Evolutionary conservation across 2,329 filamentous ascomycete species (phyloP), one percentile per base, ranked within the genome.

Genomic region (Epichloe sibirici): DNA sequence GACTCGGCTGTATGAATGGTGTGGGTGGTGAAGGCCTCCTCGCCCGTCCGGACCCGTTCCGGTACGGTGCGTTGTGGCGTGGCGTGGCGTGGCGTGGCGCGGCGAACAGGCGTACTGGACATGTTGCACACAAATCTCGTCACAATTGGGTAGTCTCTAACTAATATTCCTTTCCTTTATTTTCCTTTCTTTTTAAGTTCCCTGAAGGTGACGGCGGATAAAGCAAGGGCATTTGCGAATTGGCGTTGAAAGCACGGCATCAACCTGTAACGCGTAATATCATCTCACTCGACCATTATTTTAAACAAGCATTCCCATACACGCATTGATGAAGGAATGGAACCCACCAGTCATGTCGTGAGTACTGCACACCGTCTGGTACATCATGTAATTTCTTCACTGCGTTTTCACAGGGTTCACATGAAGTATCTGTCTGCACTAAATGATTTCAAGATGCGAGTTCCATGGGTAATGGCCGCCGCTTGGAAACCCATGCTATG

Each of bases 1-100:
- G 63, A 67, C 51, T 63, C 66, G 52, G 63, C 58, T 62, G 67
- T 69, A 64, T 71, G 58, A 69, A 12, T 35, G 11, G 55, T 60
- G 23, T 11, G 8, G 8, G 47, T 38, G 28, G 35, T 39, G 31
- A 23, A 28, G 31, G 13, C 39, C 37, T 44, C 9, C n/a, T 31
- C 28, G 12, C 12, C 21, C 45, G 28, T 51, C n/a, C 9, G 17
- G 17, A 17, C 34, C 28, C 25, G 3, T 17, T 38, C 21, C 34
- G 35, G 45, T 2, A 25, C 38, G 23, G 44, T 9, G 43, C 15
- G 25, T 23, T 3, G n/a, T 28, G 44, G 17, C 17, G 17, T 17
- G 1, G 17, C 17, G 17, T 17, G 17, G 17, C 17, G 17, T 17
- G 17, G 17, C 17, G 17, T 17, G 17, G 17, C 17, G 17, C 17